Evolutionary conservation across 1,139 yeast genomes (phyloP).

Genomic region (Pneumocystis carinii): DNA sequence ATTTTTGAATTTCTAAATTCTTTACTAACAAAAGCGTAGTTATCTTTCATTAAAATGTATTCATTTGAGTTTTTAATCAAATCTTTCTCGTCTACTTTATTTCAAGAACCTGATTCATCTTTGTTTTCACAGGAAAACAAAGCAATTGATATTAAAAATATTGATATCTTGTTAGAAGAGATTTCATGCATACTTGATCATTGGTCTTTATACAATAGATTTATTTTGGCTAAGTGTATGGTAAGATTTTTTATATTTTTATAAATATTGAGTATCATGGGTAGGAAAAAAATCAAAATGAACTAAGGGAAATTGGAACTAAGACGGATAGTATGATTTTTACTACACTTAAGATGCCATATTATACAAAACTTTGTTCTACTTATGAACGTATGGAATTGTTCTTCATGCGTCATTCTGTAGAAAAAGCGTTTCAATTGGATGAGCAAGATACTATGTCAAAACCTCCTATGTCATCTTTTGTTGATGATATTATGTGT

Average conservation of each 20-base stretch:
- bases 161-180: slow-evolving; percentile 50
- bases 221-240: slow-evolving; percentile 43
- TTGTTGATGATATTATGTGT: slow-evolving; percentile 70
- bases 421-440: slow-evolving; percentile 65
- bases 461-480: slow-evolving; percentile 61
- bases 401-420: slow-evolving; percentile 59
- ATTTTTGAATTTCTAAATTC: background rate
- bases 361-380: slow-evolving; percentile 38
- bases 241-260: slow-evolving; percentile 1
- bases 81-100: slow-evolving; percentile 36
- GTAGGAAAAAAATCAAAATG: background rate
- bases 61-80: slow-evolving; percentile 23
- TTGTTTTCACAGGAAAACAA: slow-evolving; percentile 18
- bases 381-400: slow-evolving; percentile 48
- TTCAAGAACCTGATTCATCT: slow-evolving; percentile 19
- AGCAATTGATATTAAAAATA: slow-evolving; percentile 34
- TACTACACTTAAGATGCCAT: slow-evolving; percentile 35
- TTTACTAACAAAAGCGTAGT: background rate
- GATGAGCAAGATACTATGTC: slow-evolving; percentile 53
- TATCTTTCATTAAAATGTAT: slow-evolving; percentile 32
- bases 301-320: background rate
- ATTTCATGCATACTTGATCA: slow-evolving; percentile 62
- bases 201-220: slow-evolving; percentile 74
- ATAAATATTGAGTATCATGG: slow-evolving; percentile 17
- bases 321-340: slow-evolving; percentile 5